Evolutionary conservation across 2,329 filamentous ascomycete genomes (phyloP), one percentile per base, ranked within the genome.

Genomic region (Periconia digitata): DNA sequence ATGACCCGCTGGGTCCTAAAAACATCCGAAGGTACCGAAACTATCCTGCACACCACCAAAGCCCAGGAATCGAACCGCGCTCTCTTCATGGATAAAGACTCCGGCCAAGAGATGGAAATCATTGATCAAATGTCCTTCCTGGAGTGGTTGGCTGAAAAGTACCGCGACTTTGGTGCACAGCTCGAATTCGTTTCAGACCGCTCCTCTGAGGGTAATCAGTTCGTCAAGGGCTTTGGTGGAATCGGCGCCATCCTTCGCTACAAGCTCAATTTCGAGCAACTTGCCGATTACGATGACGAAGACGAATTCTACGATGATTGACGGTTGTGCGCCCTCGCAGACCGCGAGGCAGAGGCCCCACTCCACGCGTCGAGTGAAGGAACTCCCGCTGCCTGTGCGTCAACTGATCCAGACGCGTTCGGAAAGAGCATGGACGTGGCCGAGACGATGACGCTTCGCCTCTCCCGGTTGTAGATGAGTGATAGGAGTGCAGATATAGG

Each of bases 181-280:
- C 84, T 99, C 37, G 94, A 99, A 74, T 99, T 99, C 63, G 94
- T 99, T 57, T 96, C 94, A 41, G 95, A 99, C 73, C 87, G 91
- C 59, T 97, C 92, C 52, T 95, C 90, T 53, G 94, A 99, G 78
- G 94, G 94, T 72, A 99, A 99, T 78, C 94, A 99, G 80, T 99
- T 99, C 76, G 94, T 99, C 68, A 97, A 96, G 80, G 94, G 94
- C 56, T 99, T 99, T 70, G 94, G 94, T 86, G 94, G 94, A 70
- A 96, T 99, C 64, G 94, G 94, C 61, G 92, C 92, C 58, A 87
- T 99, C 68, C 85, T 99, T 71, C 91, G 94, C 64, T 99, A 99
- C 85, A 96, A 96, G 81, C 90, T 99, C 81, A 99, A 99, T 81
- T 99, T 99, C 78, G 95, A 99, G 78, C 95, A 99, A 76, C 83